Conservation (phyloP, 2,329 filamentous ascomycete species). For the Fusarium tricinctum region DNA sequence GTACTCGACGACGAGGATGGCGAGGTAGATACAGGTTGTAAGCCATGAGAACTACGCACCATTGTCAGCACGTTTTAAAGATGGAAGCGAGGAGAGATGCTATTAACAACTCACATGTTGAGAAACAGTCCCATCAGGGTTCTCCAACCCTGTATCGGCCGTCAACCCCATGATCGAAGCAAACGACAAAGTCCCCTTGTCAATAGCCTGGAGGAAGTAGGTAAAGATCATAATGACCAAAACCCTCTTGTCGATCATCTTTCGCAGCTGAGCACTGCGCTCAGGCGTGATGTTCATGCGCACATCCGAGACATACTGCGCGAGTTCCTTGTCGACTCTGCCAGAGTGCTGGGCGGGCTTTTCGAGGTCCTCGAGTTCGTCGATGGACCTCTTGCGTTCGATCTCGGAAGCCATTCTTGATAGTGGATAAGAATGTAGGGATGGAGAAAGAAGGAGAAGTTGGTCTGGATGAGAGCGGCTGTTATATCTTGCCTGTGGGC, state of each 20-base stretch:
- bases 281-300: constrained; percentile 70
- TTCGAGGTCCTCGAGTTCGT: constrained; percentile 54
- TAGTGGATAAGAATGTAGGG: not conserved
- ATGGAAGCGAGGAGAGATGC: fast-evolving
- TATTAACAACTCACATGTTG: constrained; percentile 37
- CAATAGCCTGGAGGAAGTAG: constrained; percentile 79
- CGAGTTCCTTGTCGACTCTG: constrained; percentile 76
- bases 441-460: not conserved
- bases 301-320: constrained; percentile 70
- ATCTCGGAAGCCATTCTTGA: constrained; percentile 32
- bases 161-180: constrained; percentile 74
- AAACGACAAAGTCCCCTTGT: constrained; percentile 76
- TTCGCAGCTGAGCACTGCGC: constrained; percentile 72
- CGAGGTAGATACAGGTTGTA: constrained; percentile 81
- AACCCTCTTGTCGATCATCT: constrained; percentile 76
- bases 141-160: constrained; percentile 63
- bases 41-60: constrained; percentile 66
- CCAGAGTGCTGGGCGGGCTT: constrained; percentile 63
- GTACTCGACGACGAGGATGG: constrained; percentile 78
- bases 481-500: not conserved
- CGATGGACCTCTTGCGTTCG: constrained; percentile 34
- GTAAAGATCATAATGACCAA: constrained; percentile 79
- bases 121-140: constrained; percentile 50
- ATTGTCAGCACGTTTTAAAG: not conserved
- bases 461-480: not conserved